Base-by-base conservation (phyloP, 495 filamentous ascomycete species). In the Aspergillus funiculosus region DNA sequence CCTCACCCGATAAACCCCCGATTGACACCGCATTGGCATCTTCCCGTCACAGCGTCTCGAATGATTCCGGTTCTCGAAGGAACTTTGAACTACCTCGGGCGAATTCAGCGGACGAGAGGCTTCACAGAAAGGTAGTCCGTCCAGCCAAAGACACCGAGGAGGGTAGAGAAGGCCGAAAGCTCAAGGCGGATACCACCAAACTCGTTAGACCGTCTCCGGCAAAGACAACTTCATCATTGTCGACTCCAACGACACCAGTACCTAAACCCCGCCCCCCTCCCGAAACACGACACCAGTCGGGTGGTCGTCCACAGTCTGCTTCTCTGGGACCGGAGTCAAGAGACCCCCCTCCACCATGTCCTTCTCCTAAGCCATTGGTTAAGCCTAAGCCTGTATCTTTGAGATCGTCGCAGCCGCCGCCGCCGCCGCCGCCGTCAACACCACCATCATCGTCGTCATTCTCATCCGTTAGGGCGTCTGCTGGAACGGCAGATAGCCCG, bases 381-480 rank as follows among this genome's bases (percentile, higher is more conserved):
- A 64, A 69, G 51, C 64, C 62, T 17, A 63, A 69, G 31, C 65
- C 67, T 17, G 59, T 55, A 11, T 56, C 50, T 0, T 41, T 71
- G 30, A 53, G 63, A 25, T 53, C 70, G n/a, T 52, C 67, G 9
- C 51, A 57, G 13, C 56, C 50, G 19, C 56, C 59, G 14, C 48
- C n/a, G n/a, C n/a, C n/a, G n/a, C n/a, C n/a, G n/a, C n/a, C n/a
- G n/a, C n/a, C n/a, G n/a, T n/a, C n/a, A 10, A 52, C 63, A 17
- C 56, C 58, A n/a, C 60, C 54, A 15, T 43, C 44, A 26, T 39
- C 51, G 41, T n/a, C n/a, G n/a, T n/a, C n/a, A n/a, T n/a, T n/a
- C n/a, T n/a, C n/a, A n/a, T n/a, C n/a, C n/a, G n/a, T n/a, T n/a
- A n/a, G n/a, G n/a, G n/a, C n/a, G n/a, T n/a, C n/a, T n/a, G n/a